Evolutionary conservation across 805 yeast genomes (phyloP).

Genomic region (Yamadazyma scolyti): DNA sequence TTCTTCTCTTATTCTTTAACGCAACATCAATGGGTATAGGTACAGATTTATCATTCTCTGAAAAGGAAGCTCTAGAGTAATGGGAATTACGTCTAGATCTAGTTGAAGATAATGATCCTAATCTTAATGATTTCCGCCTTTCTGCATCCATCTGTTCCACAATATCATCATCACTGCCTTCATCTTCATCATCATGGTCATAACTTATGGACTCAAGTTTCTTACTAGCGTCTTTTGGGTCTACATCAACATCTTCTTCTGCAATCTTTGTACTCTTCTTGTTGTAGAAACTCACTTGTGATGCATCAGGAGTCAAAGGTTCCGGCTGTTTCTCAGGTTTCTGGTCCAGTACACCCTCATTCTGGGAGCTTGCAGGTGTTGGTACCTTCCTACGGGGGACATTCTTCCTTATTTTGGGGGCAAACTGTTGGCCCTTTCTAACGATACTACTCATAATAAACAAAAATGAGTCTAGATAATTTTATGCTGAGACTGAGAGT

Average conservation of each 20-base stretch:
- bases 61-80: too few species aligned
- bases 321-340: not conserved
- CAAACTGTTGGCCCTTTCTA: slow-evolving; percentile 12
- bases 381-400: slow-evolving; percentile 4
- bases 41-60: slow-evolving; percentile 8
- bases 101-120: slow-evolving; percentile 35
- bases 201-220: slow-evolving; percentile 2
- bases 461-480: too few species aligned
- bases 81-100: slow-evolving; percentile 20
- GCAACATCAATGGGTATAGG: slow-evolving; percentile 37
- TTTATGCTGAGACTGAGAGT: not conserved
- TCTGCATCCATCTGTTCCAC: slow-evolving; percentile 22
- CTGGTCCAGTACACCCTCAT: not conserved
- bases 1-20: slow-evolving; percentile 25
- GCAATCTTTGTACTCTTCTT: slow-evolving; percentile 1
- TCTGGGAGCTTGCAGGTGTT: not conserved
- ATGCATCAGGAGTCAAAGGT: slow-evolving; percentile 7
- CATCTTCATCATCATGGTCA: slow-evolving; percentile 7
- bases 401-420: slow-evolving; percentile 12
- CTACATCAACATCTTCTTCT: slow-evolving; percentile 9
- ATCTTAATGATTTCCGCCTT: slow-evolving; percentile 25
- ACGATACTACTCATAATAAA: slow-evolving; percentile 14
- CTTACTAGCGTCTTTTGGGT: slow-evolving; percentile 10
- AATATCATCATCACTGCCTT: slow-evolving; percentile 13
- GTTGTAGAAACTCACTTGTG: slow-evolving; percentile 8